Conservation (phyloP, 176 grass and related monocot species). For the Eragrostis curvula region DNA sequence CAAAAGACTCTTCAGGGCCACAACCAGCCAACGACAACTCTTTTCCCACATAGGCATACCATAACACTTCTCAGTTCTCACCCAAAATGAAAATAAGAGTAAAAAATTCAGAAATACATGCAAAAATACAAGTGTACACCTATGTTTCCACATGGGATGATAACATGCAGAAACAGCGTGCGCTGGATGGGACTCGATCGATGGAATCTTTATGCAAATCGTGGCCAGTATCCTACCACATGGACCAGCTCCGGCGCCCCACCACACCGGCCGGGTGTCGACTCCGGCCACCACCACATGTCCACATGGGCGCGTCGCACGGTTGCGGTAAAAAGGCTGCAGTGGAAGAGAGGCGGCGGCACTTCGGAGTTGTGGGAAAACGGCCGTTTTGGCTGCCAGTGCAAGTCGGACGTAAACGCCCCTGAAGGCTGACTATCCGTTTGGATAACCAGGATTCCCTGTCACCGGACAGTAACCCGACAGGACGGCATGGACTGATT, state of each 20-base stretch:
- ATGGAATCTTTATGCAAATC: constrained; percentile 50
- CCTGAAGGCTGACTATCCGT: neutral
- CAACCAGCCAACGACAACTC: neutral
- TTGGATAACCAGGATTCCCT: constrained; percentile 34
- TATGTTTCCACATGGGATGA: neutral
- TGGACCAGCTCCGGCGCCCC: constrained; percentile 16
- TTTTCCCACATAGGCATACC: no score
- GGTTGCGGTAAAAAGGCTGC: neutral
- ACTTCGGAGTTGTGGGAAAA: neutral
- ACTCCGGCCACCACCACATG: constrained; percentile 14
- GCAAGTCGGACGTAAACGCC: constrained; percentile 14
- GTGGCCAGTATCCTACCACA: constrained; percentile 34
- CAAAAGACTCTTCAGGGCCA: neutral
- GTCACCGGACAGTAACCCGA: constrained; percentile 26
- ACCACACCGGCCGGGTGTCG: constrained; percentile 16
- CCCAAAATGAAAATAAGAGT: neutral
- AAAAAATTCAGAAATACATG: neutral
- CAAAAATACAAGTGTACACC: neutral
- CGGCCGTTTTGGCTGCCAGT: neutral
- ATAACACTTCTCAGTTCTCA: no score
- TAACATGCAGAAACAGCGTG: constrained; percentile 21
- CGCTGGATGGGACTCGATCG: constrained; percentile 14
- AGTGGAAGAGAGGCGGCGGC: neutral
- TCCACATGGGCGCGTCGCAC: neutral
- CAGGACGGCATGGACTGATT: constrained; percentile 37